These are phyloP conservation scores for Grosmannia huntii DNA, from an alignment of 2,329 filamentous ascomycete genomes.

Conservation along the genomic window DNA sequence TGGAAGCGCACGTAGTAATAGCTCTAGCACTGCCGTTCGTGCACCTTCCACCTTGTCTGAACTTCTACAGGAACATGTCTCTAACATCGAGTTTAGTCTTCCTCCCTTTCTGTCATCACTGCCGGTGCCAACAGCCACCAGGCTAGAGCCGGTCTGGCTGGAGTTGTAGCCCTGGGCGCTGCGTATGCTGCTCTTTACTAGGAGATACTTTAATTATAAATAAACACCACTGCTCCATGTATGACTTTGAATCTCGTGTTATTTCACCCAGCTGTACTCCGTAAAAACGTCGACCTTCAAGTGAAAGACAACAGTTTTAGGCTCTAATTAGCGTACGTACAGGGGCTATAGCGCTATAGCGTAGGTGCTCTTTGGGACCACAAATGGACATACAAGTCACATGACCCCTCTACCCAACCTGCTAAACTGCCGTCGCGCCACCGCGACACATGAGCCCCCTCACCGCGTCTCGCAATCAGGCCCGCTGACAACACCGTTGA, in stretches of 20 bases:
- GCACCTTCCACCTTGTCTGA: no score
- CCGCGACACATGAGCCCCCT: not conserved
- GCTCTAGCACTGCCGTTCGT: not conserved
- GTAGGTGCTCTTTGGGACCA: not conserved
- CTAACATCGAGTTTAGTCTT: not conserved
- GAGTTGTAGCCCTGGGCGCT: constrained; percentile 7
- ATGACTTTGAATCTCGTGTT: no score
- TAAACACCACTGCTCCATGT: no score
- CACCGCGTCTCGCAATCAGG: not conserved
- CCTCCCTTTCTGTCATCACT: constrained; percentile 6
- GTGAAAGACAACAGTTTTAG: no score
- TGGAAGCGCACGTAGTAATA: not conserved
- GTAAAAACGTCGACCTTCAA: no score
- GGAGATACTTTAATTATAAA: no score
- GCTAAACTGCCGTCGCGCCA: not conserved
- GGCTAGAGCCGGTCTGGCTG: constrained; percentile 5
- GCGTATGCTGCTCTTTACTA: constrained; percentile 8
- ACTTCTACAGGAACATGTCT: not conserved
- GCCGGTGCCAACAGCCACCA: constrained; percentile 7
- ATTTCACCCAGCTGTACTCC: no score
- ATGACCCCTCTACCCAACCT: not conserved
- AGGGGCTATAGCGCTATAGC: not conserved
- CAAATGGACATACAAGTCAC: not conserved
- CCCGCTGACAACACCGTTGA: constrained; percentile 13
- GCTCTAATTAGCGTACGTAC: no score